Percentiles rank a stretch among this genome's conserved stretches.
Conservation (phyloP, 2,329 filamentous ascomycete genomes). For the Botrytis deweyae region DNA sequence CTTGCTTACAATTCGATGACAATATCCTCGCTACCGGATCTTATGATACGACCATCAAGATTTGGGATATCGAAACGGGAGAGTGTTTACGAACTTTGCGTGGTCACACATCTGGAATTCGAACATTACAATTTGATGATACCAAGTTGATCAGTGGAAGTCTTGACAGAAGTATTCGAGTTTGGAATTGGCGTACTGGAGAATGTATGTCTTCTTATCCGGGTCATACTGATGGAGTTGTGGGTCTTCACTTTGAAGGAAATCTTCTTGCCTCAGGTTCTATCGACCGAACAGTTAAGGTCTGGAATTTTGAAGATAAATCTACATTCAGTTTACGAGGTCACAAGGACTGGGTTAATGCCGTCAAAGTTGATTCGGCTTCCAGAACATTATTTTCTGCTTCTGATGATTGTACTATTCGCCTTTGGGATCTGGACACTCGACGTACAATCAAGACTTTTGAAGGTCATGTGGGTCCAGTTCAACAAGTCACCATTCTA, state of each 20-base stretch:
- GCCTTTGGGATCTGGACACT: conserved; percentile 90
- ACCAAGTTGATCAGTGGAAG: conserved; percentile 87
- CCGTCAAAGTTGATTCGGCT: conserved; percentile 79
- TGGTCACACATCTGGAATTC: conserved; percentile 80
- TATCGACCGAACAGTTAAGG: conserved; percentile 83
- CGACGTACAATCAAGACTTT: conserved; percentile 74
- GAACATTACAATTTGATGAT: conserved; percentile 90
- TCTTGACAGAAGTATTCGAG: conserved; percentile 80
- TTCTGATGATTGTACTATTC: conserved; percentile 88
- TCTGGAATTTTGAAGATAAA: conserved; percentile 88
- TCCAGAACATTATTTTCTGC: conserved; percentile 89
- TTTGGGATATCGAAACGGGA: conserved; percentile 91
- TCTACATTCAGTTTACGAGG: conserved; percentile 77
- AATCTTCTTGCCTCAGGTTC: conserved; percentile 86
- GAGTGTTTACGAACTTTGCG: conserved; percentile 79
- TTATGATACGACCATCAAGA: conserved; percentile 92
- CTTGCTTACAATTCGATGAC: conserved; percentile 69
- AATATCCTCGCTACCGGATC: conserved; percentile 90
- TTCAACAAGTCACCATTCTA: conserved; percentile 85
- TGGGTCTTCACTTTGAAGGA: conserved; percentile 83
- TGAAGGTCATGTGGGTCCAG: conserved; percentile 88
- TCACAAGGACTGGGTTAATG: conserved; percentile 94
- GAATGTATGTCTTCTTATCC: conserved; percentile 78
- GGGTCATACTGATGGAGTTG: conserved; percentile 78
- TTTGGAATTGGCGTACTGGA: conserved; percentile 97